Conservation (phyloP, 371 early-diverging fungal species). For the Rhizopus arrhizus region DNA sequence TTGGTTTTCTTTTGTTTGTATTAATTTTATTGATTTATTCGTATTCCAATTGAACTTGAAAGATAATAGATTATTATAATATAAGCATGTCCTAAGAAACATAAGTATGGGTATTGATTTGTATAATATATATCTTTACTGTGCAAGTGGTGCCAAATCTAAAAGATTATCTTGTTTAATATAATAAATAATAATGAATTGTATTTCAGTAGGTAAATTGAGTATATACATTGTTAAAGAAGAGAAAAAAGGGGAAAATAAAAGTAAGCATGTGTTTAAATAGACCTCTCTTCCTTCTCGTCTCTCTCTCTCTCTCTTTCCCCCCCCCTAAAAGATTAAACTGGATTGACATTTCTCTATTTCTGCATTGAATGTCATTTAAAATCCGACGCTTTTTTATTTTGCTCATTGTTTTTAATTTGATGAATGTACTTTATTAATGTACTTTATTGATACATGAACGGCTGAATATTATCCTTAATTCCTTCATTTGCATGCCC, state of each 20-base stretch:
- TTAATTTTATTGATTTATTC: constrained; percentile 10
- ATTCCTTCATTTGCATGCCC: too few relatives aligned
- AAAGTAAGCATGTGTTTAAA: too few relatives aligned
- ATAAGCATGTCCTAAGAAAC: constrained; percentile 12
- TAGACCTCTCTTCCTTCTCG: too few relatives aligned
- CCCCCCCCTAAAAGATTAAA: too few relatives aligned
- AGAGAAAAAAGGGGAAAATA: not conserved
- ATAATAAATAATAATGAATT: constrained; percentile 28
- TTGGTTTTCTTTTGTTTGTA: constrained; percentile 6
- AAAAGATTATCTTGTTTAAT: constrained; percentile 29
- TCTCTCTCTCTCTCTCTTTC: too few relatives aligned
- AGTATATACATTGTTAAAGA: constrained; percentile 13
- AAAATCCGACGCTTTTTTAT: too few relatives aligned
- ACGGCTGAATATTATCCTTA: too few relatives aligned
- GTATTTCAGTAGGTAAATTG: constrained; percentile 33
- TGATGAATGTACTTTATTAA: too few relatives aligned
- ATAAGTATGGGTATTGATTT: not conserved
- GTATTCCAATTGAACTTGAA: constrained; percentile 21
- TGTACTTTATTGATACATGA: too few relatives aligned
- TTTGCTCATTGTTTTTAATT: too few relatives aligned
- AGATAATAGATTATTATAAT: constrained; percentile 9
- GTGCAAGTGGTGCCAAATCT: constrained; percentile 31
- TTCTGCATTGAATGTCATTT: too few relatives aligned
- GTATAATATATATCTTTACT: constrained; percentile 17
- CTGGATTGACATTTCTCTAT: too few relatives aligned